phyloP scores from a whole-genome alignment of 352 stramenopile genomes.

The Salisapilia sapeloensis region DNA sequence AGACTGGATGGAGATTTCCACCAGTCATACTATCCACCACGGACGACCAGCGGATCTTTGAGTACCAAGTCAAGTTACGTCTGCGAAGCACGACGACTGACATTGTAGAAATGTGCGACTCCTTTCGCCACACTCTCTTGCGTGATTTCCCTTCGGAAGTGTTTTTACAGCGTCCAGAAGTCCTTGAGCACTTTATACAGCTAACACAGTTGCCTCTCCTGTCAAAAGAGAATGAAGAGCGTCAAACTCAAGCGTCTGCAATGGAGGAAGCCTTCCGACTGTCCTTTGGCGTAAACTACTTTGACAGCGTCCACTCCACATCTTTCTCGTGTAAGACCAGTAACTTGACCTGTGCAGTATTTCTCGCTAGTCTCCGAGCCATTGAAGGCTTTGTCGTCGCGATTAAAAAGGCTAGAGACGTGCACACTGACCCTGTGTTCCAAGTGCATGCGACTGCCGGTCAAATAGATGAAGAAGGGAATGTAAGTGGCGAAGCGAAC shows the following conservation, averaged over 20 bases:
- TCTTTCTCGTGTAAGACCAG: constrained; percentile 29
- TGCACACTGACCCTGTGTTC: no score
- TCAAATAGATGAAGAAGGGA: no score
- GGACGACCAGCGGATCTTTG: constrained; percentile 62
- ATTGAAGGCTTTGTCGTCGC: constrained; percentile 40
- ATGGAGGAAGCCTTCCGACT: constrained; percentile 6
- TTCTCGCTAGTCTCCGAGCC: constrained; percentile 38
- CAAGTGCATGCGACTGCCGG: no score
- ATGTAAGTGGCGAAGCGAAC: no score
- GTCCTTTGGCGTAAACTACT: constrained; percentile 53
- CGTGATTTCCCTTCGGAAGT: constrained; percentile 47
- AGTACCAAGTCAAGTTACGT: constrained; percentile 59
- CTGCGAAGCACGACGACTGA: constrained; percentile 24
- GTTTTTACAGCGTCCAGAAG: constrained; percentile 41
- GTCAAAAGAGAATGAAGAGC: constrained; percentile 2
- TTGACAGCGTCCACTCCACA: constrained; percentile 29
- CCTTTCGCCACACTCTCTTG: constrained; percentile 32
- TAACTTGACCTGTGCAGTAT: constrained; percentile 21
- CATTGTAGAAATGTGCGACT: constrained; percentile 25
- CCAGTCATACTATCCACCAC: constrained; percentile 21
- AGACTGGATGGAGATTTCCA: constrained; percentile 36
- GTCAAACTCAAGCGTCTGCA: neutral
- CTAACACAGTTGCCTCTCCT: constrained; percentile 48
- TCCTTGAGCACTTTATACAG: constrained; percentile 42
- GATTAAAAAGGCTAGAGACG: no score